Evolutionary conservation across 176 grass and related monocot species (phyloP), one percentile per base, ranked within the genome.

Genomic region (Thinopyrum elongatum): DNA sequence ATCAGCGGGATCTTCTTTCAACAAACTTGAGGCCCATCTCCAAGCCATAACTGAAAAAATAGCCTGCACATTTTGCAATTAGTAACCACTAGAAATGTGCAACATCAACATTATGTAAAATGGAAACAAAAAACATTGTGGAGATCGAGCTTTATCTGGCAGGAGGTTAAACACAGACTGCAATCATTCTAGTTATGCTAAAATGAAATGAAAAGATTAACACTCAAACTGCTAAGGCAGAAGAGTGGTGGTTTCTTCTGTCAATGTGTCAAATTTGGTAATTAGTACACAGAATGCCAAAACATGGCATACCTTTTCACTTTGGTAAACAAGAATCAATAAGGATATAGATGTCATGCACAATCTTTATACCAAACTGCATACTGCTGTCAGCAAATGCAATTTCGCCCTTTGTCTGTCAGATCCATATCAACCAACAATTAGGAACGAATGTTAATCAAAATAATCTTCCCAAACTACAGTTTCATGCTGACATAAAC

Each of bases 1-100:
- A 81, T 82, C 71, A 65, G 28, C 83, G 8, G 84, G 77, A 67
- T 89, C 83, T 59, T 88, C 78, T 55, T 89, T 90, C 77, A 87
- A 31, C 64, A 87, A 44, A 49, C 72, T 84, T 47, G 83, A 58
- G 46, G 76, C 65, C 64, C 90, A 91, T 80, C 83, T 82, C 53
- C 19, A 57, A 57, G 2, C 19, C 69, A 91, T 73, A 55, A 77
- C 86, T 82, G 75, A 57, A 87, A 88, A 85, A 90, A 83, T 17
- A 41, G 77, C 88, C 88, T 92, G 86, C 71, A 89, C 17, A 71
- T 21, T 79, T 80, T 85, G 65, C 13, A 64, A 55, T 86, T 31
- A 72, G 82, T 64, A 65, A 41, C 12, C 25, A 70, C 8, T 25
- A 53, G 16, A 74, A 87, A 58, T 51, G 44, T 85, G 6, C 33